Conservation (phyloP, 805 yeast species). For the Kodamaea nitidulidarum region DNA sequence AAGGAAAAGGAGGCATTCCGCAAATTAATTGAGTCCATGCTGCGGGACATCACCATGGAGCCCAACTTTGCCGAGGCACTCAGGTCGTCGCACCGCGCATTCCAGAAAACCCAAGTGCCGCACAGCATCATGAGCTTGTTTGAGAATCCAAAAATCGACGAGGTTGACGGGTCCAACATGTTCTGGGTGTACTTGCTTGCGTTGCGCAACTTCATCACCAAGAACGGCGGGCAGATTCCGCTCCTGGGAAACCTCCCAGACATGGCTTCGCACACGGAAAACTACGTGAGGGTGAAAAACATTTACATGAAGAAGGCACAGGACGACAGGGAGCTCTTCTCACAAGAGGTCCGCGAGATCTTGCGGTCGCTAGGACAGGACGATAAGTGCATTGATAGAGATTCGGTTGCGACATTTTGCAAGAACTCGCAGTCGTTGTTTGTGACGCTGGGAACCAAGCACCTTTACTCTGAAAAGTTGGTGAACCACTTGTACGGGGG, state of each 20-base stretch:
- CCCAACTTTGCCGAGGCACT: constrained; percentile 43
- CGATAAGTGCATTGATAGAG: constrained; percentile 26
- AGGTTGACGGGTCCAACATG: constrained; percentile 18
- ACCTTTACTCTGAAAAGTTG: constrained; percentile 15
- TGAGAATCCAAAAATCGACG: constrained; percentile 17
- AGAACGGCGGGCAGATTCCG: constrained; percentile 48
- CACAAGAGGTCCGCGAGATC: constrained; percentile 27
- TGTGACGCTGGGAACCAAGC: constrained; percentile 45
- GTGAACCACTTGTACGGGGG: constrained; percentile 12
- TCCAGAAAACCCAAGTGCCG: constrained; percentile 35
- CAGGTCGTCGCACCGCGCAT: constrained; percentile 32
- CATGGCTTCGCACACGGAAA: constrained; percentile 74
- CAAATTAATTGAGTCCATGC: constrained; percentile 30
- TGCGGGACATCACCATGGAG: constrained; percentile 48
- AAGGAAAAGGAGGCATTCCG: constrained; percentile 41
- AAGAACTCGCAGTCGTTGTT: constrained; percentile 54
- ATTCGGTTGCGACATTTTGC: constrained; percentile 48
- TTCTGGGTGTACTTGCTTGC: constrained; percentile 67
- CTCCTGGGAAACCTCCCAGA: constrained; percentile 77
- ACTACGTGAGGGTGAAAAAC: constrained; percentile 54
- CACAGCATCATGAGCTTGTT: constrained; percentile 21
- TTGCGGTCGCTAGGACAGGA: constrained; percentile 23
- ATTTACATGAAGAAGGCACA: constrained; percentile 56
- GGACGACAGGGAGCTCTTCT: constrained; percentile 43
- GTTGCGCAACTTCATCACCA: constrained; percentile 44